A percentile compares a stretch with the other conserved stretches of the same genome.
Evolutionary conservation across 805 yeast species (phyloP).

Genomic region (Metschnikowia similis): DNA sequence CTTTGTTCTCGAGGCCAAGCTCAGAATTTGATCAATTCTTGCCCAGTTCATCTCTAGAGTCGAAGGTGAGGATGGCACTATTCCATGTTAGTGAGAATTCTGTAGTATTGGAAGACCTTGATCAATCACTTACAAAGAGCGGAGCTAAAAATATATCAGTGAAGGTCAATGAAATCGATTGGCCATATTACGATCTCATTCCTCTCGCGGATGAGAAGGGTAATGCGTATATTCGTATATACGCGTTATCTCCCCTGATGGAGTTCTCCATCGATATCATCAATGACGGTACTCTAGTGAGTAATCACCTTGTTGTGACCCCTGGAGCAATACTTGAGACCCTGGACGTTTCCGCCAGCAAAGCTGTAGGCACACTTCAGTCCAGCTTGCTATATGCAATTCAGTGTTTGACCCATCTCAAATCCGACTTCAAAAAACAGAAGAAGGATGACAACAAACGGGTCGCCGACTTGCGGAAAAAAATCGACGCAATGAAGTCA

Average conservation of each 20-base stretch:
- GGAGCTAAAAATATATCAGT: slow-evolving; percentile 14
- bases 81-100: slow-evolving; percentile 26
- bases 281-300: slow-evolving; percentile 13
- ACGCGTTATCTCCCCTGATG: slow-evolving; percentile 34
- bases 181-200: slow-evolving; percentile 25
- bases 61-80: slow-evolving; percentile 18
- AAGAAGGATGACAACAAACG: slow-evolving; percentile 38
- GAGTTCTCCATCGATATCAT: slow-evolving; percentile 35
- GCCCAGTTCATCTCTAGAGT: background rate
- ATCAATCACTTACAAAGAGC: slow-evolving; percentile 7
- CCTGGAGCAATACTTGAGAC: slow-evolving; percentile 1
- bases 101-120: slow-evolving; percentile 25
- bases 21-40: background rate
- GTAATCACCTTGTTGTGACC: slow-evolving; percentile 31
- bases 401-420: slow-evolving; percentile 21
- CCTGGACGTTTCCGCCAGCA: slow-evolving; percentile 12
- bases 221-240: slow-evolving; percentile 22
- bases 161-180: slow-evolving; percentile 30
- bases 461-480: slow-evolving; percentile 28
- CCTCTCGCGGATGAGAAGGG: slow-evolving; percentile 2
- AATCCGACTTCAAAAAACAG: slow-evolving; percentile 25
- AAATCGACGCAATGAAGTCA: slow-evolving; percentile 28
- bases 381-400: slow-evolving; percentile 31
- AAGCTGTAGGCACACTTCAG: slow-evolving; percentile 30
- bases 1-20: slow-evolving; percentile 27